phyloP scores from a whole-genome alignment of 192 early-diverging fungal species.

The Lobosporangium transversale region DNA sequence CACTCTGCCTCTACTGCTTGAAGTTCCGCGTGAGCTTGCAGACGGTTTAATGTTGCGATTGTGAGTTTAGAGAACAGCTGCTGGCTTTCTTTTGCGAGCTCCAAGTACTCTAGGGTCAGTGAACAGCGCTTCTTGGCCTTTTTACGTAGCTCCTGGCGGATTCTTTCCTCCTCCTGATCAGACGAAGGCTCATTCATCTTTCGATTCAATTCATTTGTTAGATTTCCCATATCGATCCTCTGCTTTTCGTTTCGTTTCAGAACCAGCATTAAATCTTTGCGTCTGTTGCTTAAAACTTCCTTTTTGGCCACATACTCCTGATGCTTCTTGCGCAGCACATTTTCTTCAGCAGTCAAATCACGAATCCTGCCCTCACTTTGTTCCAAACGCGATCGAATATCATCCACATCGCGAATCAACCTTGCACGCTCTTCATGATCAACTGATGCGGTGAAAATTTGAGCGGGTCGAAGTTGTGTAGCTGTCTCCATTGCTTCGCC shows the following conservation, averaged over 20 bases:
- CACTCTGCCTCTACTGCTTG: slow-evolving; percentile 33
- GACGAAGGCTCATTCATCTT: slow-evolving; percentile 7
- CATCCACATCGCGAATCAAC: slow-evolving; percentile 45
- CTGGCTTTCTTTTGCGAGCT: slow-evolving; percentile 27
- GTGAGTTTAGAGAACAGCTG: slow-evolving; percentile 34
- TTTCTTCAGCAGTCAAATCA: slow-evolving; percentile 52
- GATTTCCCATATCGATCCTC: slow-evolving; percentile 24
- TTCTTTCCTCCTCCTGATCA: slow-evolving; percentile 36
- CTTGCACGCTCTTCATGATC: slow-evolving; percentile 47
- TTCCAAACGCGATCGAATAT: slow-evolving; percentile 27
- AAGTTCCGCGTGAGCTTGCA: slow-evolving; percentile 41
- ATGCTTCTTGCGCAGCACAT: slow-evolving; percentile 32
- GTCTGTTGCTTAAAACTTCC: slow-evolving; percentile 22
- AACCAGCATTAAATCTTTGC: slow-evolving; percentile 4
- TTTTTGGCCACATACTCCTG: slow-evolving; percentile 38
- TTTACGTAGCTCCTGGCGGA: neutral
- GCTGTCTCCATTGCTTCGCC: slow-evolving; percentile 27
- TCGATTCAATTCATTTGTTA: neutral
- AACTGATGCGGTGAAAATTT: slow-evolving; percentile 32
- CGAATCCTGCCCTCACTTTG: slow-evolving; percentile 37
- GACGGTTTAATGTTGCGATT: slow-evolving; percentile 31
- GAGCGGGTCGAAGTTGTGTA: slow-evolving; percentile 16
- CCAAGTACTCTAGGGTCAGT: slow-evolving; percentile 24
- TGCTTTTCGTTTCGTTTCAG: slow-evolving; percentile 31
- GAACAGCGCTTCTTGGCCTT: neutral